phyloP scores from a whole-genome alignment of 495 filamentous ascomycete species.

The Aspergillus mulundensis region DNA sequence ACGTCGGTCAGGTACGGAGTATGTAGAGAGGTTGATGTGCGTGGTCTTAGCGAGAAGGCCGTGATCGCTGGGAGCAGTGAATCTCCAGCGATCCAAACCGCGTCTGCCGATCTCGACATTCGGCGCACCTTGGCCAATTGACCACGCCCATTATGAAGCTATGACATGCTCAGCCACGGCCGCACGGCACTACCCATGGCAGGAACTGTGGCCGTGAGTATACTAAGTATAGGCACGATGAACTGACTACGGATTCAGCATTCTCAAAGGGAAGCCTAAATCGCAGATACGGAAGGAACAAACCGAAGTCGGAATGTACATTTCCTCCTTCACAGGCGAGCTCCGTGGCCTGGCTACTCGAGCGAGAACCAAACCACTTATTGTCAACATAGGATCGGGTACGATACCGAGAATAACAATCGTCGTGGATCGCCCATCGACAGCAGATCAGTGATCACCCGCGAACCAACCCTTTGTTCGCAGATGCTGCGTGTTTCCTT shows the following conservation, averaged over 20 bases:
- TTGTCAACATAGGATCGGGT: background rate
- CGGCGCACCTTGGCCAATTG: background rate
- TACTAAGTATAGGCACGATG: background rate
- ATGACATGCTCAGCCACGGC: conserved; percentile 3
- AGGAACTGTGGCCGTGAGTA: conserved; percentile 2
- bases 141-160: background rate
- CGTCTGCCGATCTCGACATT: background rate
- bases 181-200: background rate
- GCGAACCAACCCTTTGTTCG: too few relatives aligned
- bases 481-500: too few relatives aligned
- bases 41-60: conserved; percentile 1
- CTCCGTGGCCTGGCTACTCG: too few relatives aligned
- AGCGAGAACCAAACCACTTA: too few relatives aligned
- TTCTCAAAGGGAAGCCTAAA: too few relatives aligned
- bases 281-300: background rate
- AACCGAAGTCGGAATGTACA: background rate
- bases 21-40: background rate
- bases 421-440: conserved; percentile 1
- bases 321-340: too few relatives aligned
- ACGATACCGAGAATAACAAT: background rate
- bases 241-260: background rate
- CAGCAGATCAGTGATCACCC: conserved; percentile 1
- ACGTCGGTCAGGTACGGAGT: background rate
- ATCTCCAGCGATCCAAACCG: too few relatives aligned
- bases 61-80: background rate